phyloP scores from a whole-genome alignment of 495 filamentous ascomycete genomes.

The Neurospora tetrasperma region DNA sequence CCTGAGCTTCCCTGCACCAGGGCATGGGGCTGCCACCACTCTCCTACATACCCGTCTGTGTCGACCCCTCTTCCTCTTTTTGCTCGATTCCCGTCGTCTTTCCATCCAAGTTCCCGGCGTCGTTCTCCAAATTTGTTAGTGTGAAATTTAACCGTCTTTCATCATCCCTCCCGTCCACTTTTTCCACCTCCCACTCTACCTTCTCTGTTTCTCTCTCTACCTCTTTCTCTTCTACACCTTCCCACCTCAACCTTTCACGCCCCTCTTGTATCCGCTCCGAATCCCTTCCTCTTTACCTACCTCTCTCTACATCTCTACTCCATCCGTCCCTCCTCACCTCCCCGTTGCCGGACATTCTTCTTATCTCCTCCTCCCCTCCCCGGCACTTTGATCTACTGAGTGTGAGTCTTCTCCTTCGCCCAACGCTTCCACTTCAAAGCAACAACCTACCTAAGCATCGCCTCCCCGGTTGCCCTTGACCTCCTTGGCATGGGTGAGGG shows the following conservation, averaged over 20 bases:
- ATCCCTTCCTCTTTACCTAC: constrained; percentile 3
- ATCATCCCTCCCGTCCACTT: constrained; percentile 8
- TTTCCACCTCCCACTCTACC: constrained; percentile 3
- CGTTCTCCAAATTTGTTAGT: neutral
- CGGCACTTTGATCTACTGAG: neutral
- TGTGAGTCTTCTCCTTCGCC: neutral
- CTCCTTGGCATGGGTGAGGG: neutral
- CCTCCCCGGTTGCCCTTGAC: neutral
- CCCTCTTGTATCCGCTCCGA: neutral
- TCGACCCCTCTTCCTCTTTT: neutral
- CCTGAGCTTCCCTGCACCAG: neutral
- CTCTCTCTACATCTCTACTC: constrained; percentile 1
- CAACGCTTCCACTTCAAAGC: neutral
- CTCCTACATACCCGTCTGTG: neutral
- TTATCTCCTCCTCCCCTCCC: constrained; percentile 1
- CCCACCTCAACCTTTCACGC: constrained; percentile 1
- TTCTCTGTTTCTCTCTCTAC: constrained; percentile 19
- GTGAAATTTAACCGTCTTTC: constrained; percentile 5
- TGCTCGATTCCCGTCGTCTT: neutral
- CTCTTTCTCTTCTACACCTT: constrained; percentile 2
- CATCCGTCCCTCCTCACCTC: neutral
- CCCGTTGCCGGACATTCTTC: neutral
- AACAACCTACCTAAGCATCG: neutral
- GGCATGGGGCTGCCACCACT: neutral
- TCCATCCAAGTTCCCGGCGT: neutral